Evolutionary conservation across 169 alveolate genomes (phyloP).

Genomic region (Plasmodium malariae): DNA sequence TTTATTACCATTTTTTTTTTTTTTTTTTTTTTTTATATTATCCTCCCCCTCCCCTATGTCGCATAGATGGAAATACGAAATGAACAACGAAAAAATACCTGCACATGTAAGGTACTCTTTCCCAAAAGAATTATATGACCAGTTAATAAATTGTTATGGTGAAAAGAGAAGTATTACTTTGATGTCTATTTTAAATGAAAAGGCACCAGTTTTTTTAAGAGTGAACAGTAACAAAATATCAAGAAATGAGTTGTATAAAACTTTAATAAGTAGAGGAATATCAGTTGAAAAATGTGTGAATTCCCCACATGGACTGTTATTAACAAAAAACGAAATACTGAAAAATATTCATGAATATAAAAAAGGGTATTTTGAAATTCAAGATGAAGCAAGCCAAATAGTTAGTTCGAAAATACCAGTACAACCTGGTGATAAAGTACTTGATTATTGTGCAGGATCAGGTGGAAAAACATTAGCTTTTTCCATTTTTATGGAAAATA

Average conservation of each 20-base stretch:
- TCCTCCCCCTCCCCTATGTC: neutral
- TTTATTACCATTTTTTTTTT: neutral
- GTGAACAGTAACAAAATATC: slow-evolving; percentile 84
- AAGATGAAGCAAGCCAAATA: slow-evolving; percentile 94
- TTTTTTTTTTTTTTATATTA: neutral
- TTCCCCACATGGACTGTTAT: slow-evolving; percentile 91
- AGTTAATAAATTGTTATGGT: slow-evolving; percentile 85
- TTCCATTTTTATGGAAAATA: slow-evolving; percentile 91
- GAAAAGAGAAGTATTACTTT: slow-evolving; percentile 85
- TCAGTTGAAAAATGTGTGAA: slow-evolving; percentile 88
- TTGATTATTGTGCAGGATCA: slow-evolving; percentile 96
- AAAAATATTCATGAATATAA: slow-evolving; percentile 90
- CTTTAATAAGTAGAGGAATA: slow-evolving; percentile 87
- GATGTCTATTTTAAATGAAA: slow-evolving; percentile 88
- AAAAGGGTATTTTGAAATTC: slow-evolving; percentile 93
- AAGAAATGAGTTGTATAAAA: slow-evolving; percentile 84
- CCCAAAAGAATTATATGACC: slow-evolving; percentile 87
- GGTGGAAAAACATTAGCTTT: slow-evolving; percentile 96
- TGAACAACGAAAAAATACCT: slow-evolving; percentile 86
- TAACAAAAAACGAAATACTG: slow-evolving; percentile 85
- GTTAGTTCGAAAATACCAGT: slow-evolving; percentile 89
- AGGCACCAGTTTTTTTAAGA: slow-evolving; percentile 88
- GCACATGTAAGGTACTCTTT: slow-evolving; percentile 89
- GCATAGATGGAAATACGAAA: slow-evolving; percentile 87
- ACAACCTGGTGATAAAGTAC: slow-evolving; percentile 92